Evolutionary conservation across 805 yeast species (phyloP), one percentile per base, ranked within the genome.

Genomic region (Candida quercuum): DNA sequence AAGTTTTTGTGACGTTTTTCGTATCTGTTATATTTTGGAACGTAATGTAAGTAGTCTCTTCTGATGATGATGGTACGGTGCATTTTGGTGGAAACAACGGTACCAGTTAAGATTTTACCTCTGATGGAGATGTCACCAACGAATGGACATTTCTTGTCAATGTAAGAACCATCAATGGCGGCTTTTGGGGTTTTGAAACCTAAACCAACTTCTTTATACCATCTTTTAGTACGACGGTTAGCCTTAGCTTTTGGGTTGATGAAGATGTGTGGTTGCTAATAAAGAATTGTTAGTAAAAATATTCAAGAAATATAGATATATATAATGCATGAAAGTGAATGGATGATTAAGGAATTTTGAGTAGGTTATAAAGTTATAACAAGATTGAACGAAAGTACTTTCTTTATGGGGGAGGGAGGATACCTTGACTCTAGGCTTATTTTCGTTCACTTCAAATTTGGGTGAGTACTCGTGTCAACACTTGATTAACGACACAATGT

Each of bases 1-100:
- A 93, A 81, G 84, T 93, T 93, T 93, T 93, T 93, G 86, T 93
- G 99, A 81, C 99, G 88, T 86, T 93, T 93, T 81, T 93, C 99
- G 86, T 88, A 93, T 86, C 99, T 89, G 95, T 91, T 93, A 81
- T 93, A 93, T 84, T 93, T 93, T 74, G 98, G 95, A 72, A 93
- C 86, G 79, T 87, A 93, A 80, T 93, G 99, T 71, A 93, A 86
- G 94, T 93, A 93, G 70, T 93, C 98, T 79, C 99, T 91, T 84
- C 99, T 89, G 79, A 93, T 86, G 72, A 93, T 84, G 78, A 93
- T 85, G 64, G 99, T 93, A 81, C 99, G 93, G 94, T 93, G 99
- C 99, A 93, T 93, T 81, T 93, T 93, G 82, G 99, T 89, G 66
- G 99, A 93, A 60, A 93, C 96, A 75, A 93, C 99, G 68, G 95